phyloP scores from a whole-genome alignment of 2,329 filamentous ascomycete species.

The Westerdykella sp. region DNA sequence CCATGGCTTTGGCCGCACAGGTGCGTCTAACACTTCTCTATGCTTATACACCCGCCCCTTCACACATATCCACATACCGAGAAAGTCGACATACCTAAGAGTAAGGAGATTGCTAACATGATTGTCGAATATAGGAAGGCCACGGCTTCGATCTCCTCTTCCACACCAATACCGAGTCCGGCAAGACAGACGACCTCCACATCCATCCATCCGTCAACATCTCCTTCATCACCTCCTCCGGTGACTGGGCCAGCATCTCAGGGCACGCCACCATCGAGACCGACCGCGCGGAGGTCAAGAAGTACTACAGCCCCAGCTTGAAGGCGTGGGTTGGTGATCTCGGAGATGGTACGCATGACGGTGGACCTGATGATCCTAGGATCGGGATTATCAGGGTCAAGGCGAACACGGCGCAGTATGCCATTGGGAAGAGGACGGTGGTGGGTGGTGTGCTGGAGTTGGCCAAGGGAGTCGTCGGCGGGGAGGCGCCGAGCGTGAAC shows the following conservation, averaged over 20 bases:
- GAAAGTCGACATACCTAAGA: not conserved
- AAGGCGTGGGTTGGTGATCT: constrained; percentile 86
- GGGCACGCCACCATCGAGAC: constrained; percentile 64
- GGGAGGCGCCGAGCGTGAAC: constrained; percentile 65
- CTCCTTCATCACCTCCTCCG: constrained; percentile 67
- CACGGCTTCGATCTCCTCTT: constrained; percentile 79
- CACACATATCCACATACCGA: not conserved
- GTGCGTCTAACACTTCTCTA: constrained; percentile 42
- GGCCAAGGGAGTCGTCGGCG: constrained; percentile 68
- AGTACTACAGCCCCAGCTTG: constrained; percentile 62
- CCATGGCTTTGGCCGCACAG: constrained; percentile 77
- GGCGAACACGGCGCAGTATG: constrained; percentile 66
- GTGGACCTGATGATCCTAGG: constrained; percentile 71
- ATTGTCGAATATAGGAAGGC: constrained; percentile 52
- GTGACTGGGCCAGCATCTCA: constrained; percentile 84
- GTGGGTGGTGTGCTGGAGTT: constrained; percentile 62
- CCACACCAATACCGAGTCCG: constrained; percentile 84
- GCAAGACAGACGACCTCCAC: constrained; percentile 77
- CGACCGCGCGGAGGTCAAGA: constrained; percentile 61
- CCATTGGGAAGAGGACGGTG: constrained; percentile 55
- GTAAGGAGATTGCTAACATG: constrained; percentile 2
- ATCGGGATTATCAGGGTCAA: constrained; percentile 76
- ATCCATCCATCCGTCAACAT: constrained; percentile 71
- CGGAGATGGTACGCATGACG: constrained; percentile 71
- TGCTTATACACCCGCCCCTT: not conserved